Percentiles rank a stretch among this genome's conserved stretches.
Conservation (phyloP, 208 protist genomes). For the Sergeia podlipaevii region DNA sequence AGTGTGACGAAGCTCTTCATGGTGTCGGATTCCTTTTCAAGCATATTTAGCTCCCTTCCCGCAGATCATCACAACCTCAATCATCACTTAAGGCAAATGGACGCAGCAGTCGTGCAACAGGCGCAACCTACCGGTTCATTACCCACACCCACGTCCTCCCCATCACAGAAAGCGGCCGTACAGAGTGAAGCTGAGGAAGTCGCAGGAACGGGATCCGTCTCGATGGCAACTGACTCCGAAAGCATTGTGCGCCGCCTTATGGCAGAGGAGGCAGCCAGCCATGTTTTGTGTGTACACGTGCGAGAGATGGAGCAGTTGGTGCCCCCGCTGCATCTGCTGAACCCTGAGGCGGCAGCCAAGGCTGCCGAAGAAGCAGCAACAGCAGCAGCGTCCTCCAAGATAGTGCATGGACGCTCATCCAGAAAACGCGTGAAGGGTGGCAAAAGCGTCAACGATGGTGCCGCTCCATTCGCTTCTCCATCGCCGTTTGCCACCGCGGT, state of each 20-base stretch:
- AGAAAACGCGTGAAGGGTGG: background rate
- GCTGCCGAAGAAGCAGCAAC: background rate
- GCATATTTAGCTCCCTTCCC: conserved; percentile 59
- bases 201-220: background rate
- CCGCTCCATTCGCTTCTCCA: background rate
- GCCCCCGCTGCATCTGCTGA: conserved; percentile 54
- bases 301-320: conserved; percentile 80
- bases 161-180: background rate
- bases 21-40: conserved; percentile 65
- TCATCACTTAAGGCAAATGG: conserved; percentile 55
- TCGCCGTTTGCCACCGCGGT: conserved; percentile 4
- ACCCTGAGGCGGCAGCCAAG: background rate
- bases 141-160: background rate
- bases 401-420: background rate
- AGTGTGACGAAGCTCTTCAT: conserved; percentile 86
- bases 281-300: conserved; percentile 73
- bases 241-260: conserved; percentile 52
- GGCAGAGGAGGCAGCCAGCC: conserved; percentile 58
- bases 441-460: background rate
- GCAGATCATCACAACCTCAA: conserved; percentile 33
- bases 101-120: conserved; percentile 23
- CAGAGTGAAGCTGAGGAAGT: background rate
- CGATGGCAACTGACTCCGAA: conserved; percentile 12
- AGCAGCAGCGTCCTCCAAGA: background rate
- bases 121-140: background rate